These are phyloP conservation scores for Pichia sp. DNA, from an alignment of 1,139 yeast species.

Conservation along the genomic window DNA sequence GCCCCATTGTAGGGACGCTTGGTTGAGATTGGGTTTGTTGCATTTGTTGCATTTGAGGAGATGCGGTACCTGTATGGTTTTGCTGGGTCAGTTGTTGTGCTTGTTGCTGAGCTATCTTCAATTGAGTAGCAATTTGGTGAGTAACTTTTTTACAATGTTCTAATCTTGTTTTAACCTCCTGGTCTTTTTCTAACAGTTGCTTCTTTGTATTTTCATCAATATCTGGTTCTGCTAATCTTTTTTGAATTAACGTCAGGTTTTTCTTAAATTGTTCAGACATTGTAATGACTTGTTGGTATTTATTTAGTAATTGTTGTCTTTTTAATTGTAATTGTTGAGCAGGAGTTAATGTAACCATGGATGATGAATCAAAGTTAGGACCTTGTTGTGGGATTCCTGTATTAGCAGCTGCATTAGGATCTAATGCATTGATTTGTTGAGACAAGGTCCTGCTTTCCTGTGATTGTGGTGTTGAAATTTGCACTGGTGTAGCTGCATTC, in stretches of 20 bases:
- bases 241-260: constrained; percentile 34
- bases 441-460: constrained; percentile 7
- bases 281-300: constrained; percentile 30
- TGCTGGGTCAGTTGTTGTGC: constrained; percentile 11
- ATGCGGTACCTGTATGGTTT: constrained; percentile 2
- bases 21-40: constrained; percentile 9
- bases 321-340: constrained; percentile 20
- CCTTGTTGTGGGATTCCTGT: not conserved
- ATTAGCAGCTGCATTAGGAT: not conserved
- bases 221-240: constrained; percentile 32
- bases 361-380: not conserved
- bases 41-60: constrained; percentile 22
- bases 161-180: constrained; percentile 25
- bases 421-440: constrained; percentile 7
- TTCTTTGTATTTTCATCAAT: constrained; percentile 30
- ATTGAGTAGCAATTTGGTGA: constrained; percentile 26
- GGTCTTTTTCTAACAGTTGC: constrained; percentile 26
- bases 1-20: constrained; percentile 1
- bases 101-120: constrained; percentile 23
- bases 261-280: constrained; percentile 39
- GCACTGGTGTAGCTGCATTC: constrained; percentile 11
- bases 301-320: constrained; percentile 27
- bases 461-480: constrained; percentile 8
- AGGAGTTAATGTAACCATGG: constrained; percentile 8
- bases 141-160: constrained; percentile 29